These are phyloP conservation scores for Gastrolobium bilobum DNA, from an alignment of 306 rosid genomes.

Conservation along the genomic window DNA sequence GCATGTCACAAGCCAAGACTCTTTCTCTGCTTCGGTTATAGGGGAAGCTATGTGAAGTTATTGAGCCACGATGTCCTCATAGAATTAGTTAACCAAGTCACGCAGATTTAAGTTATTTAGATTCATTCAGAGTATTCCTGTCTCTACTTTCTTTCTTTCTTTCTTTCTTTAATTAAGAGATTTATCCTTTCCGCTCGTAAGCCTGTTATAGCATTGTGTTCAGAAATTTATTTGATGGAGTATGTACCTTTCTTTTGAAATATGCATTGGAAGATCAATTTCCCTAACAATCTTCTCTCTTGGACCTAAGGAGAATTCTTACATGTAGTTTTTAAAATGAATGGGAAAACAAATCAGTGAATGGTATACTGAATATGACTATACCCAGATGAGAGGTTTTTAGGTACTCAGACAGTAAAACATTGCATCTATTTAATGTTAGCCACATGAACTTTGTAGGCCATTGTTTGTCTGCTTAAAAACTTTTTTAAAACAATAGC, in stretches of 20 bases:
- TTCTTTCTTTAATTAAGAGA: neutral
- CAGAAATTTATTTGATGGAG: neutral
- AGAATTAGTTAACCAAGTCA: neutral
- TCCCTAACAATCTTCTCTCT: neutral
- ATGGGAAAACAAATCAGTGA: neutral
- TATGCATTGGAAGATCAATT: neutral
- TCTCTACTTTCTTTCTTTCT: neutral
- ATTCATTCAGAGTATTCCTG: neutral
- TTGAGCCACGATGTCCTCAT: neutral
- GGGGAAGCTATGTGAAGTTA: constrained; percentile 26
- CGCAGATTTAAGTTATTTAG: neutral
- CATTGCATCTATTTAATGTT: neutral
- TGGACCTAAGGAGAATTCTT: neutral
- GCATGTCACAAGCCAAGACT: constrained; percentile 42
- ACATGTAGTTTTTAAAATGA: neutral
- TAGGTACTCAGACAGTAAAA: neutral
- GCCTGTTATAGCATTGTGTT: neutral
- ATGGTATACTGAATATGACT: neutral
- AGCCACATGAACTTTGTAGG: neutral
- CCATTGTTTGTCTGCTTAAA: neutral
- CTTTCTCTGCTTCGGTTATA: constrained; percentile 58
- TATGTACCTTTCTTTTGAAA: neutral
- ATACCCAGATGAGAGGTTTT: neutral
- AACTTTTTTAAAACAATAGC: neutral
- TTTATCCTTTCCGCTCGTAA: neutral